Base-by-base conservation (phyloP, 495 filamentous ascomycete genomes). In the Haplographium delicatum region DNA sequence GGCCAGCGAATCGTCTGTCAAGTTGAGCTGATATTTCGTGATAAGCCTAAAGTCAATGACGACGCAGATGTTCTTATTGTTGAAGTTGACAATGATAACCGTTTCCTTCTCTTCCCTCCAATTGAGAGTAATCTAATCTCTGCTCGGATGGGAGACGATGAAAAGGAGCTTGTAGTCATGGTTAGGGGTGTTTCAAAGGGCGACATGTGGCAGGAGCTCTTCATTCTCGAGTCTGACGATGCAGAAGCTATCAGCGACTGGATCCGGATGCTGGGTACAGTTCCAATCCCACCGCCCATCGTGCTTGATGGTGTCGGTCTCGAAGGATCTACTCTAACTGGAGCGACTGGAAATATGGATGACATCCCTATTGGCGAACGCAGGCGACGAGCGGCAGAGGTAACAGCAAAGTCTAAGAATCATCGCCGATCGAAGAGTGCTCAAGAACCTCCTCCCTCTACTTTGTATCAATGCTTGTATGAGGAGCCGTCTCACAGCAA, bases 91-190 rank as follows among this genome's bases (percentile, higher is more conserved):
- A 75, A 75, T 51, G 73, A 75, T 11, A 75, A 82, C 20, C 75
- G 81, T n/a, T 96, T 89, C 86, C 71, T 99, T 22, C 78, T 99
- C 0, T 95, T 97, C 63, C 87, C 91, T 11, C 91, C 94, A 2
- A 73, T 95, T 34, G 73, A 83, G 24, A 69, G 75, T 23, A 66
- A 72, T 34, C 76, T 72, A 48, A 74, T 94, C 31, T 96, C 93
- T 16, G 89, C 91, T 22, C 83, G 93, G 9, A 78, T 71, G 47
- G 89, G 90, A 16, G 86, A 91, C 38, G 59, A 67, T 25, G 74
- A 75, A 28, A 74, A 77, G 2, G 83, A 91, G 54, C 72, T 97
- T 37, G 71, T 96, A 2, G 71, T 93, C 26, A 95, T 96, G 90
- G 74, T 96, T 24, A 81, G 89, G 56, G 85, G 86, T 19, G 61